These are phyloP conservation scores for Elasticomyces elasticus DNA, from an alignment of 495 filamentous ascomycete species.

Conservation along the genomic window DNA sequence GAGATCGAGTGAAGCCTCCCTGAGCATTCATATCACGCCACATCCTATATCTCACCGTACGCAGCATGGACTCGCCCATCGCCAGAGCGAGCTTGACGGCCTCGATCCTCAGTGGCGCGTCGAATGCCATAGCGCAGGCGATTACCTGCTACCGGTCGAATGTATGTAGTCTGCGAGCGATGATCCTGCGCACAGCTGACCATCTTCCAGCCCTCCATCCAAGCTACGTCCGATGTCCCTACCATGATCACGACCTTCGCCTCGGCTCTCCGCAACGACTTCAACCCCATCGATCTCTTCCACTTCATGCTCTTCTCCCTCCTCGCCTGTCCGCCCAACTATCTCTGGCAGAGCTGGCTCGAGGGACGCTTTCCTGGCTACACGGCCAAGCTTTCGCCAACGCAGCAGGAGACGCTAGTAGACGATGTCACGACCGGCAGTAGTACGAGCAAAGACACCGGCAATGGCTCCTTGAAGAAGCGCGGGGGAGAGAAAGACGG, in stretches of 20 bases:
- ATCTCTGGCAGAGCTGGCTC: conserved; percentile 65
- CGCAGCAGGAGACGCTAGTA: conserved; percentile 19
- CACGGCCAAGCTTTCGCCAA: conserved; percentile 6
- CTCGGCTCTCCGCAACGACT: background rate
- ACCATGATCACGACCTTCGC: background rate
- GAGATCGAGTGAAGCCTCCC: no score
- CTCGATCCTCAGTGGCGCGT: conserved; percentile 54
- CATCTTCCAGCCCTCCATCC: background rate
- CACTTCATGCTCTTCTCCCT: conserved; percentile 71
- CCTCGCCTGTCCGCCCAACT: conserved; percentile 74
- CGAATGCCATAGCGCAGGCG: conserved; percentile 73
- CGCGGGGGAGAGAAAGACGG: background rate
- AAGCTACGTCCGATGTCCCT: conserved; percentile 28
- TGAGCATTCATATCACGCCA: background rate
- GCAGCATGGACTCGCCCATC: conserved; percentile 14
- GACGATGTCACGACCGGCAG: conserved; percentile 14
- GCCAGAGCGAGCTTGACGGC: conserved; percentile 28
- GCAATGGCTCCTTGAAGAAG: background rate
- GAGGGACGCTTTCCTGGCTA: conserved; percentile 46
- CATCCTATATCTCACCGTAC: background rate
- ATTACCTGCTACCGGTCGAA: conserved; percentile 57
- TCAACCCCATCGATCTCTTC: conserved; percentile 56
- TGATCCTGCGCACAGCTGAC: background rate
- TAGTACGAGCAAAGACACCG: background rate
- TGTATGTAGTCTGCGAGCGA: conserved; percentile 36